These are phyloP conservation scores for Coleophoma cylindrospora DNA, from an alignment of 2,329 filamentous ascomycete species.

Conservation along the genomic window DNA sequence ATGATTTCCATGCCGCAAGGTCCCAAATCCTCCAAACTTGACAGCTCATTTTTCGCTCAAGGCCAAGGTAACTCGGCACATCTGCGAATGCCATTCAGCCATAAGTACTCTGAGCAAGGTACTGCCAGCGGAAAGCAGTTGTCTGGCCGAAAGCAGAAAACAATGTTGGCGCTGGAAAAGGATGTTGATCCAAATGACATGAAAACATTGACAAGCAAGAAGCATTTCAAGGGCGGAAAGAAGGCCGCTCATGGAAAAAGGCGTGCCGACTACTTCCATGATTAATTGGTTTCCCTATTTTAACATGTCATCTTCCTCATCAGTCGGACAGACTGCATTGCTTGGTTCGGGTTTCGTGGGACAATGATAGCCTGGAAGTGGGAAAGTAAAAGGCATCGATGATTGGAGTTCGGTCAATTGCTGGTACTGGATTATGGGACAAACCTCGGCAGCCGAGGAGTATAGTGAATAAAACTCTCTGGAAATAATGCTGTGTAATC, in stretches of 20 bases:
- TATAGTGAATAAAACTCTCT: neutral
- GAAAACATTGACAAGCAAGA: conserved; percentile 65
- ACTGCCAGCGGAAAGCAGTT: conserved; percentile 59
- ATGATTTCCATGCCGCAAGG: conserved; percentile 52
- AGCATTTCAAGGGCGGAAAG: conserved; percentile 84
- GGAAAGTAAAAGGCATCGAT: too few species aligned
- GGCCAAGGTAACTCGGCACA: conserved; percentile 59
- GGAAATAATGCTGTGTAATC: too few species aligned
- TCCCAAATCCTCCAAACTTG: conserved; percentile 69
- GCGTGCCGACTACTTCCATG: conserved; percentile 27
- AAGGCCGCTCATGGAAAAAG: conserved; percentile 44
- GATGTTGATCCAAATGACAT: conserved; percentile 80
- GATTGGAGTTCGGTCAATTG: neutral
- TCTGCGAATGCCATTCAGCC: conserved; percentile 76
- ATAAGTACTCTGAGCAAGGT: conserved; percentile 84
- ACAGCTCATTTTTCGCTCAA: conserved; percentile 83
- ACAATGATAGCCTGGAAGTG: too few species aligned
- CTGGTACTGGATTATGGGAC: neutral
- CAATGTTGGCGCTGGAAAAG: conserved; percentile 78
- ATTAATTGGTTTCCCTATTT: too few species aligned
- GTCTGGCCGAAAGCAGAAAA: conserved; percentile 75
- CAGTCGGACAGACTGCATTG: too few species aligned
- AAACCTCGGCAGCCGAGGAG: neutral
- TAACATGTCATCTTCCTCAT: too few species aligned
- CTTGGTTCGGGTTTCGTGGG: too few species aligned